These are phyloP conservation scores for Verticillium longisporum DNA, from an alignment of 2,329 filamentous ascomycete species.

Conservation along the genomic window DNA sequence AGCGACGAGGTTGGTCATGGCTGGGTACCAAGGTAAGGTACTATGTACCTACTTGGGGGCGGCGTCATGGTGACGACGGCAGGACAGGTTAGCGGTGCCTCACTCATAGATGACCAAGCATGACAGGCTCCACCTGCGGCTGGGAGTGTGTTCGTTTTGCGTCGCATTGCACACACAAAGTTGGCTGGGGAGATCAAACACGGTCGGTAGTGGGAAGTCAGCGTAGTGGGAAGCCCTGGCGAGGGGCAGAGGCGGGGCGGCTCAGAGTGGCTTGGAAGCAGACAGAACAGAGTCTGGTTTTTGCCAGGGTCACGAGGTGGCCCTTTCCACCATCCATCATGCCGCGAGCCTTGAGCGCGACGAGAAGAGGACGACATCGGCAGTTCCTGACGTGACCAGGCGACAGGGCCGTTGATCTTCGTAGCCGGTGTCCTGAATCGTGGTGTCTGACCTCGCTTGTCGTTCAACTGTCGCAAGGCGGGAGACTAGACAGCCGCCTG, in stretches of 20 bases:
- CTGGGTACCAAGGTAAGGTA: too few species aligned
- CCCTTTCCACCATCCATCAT: too few species aligned
- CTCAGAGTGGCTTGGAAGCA: not conserved
- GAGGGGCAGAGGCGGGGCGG: not conserved
- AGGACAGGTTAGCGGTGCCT: not conserved
- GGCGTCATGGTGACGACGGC: not conserved
- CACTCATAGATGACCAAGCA: not conserved
- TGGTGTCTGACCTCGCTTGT: not conserved
- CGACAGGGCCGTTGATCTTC: not conserved
- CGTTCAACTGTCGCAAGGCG: not conserved
- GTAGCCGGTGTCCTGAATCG: not conserved
- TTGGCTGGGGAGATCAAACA: not conserved
- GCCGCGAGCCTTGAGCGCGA: not conserved
- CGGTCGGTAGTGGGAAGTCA: not conserved
- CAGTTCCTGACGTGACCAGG: not conserved
- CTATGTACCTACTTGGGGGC: not conserved
- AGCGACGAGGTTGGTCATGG: not conserved
- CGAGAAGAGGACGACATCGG: not conserved
- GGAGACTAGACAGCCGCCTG: not conserved
- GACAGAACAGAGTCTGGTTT: not conserved
- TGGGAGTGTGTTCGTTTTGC: not conserved
- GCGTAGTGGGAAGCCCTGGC: not conserved
- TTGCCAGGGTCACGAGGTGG: not conserved
- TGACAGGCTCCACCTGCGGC: not conserved
- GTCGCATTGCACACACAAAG: not conserved